Evolutionary conservation across 1,284 basidiomycete species (phyloP).

Genomic region (Moniliophthora roreri): DNA sequence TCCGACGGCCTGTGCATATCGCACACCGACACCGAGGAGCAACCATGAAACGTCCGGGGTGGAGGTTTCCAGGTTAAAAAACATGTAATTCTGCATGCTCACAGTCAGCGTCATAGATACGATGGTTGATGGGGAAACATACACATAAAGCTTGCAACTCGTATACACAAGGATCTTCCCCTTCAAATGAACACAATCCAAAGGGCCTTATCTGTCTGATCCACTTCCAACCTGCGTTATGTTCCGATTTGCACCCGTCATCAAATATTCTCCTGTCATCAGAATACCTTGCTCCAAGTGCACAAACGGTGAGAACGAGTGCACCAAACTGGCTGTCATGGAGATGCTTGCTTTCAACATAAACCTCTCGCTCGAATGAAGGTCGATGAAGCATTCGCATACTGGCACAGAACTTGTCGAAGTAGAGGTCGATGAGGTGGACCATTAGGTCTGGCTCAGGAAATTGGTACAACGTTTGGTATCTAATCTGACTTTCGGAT

Average conservation of each 20-base stretch:
- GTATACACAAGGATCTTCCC: background rate
- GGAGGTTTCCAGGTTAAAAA: background rate
- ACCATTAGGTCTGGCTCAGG: background rate
- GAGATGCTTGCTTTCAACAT: background rate
- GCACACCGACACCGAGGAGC: slow-evolving; percentile 5
- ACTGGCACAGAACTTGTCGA: background rate
- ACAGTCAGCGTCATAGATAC: background rate
- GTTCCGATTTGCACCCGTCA: background rate
- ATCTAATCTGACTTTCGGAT: background rate
- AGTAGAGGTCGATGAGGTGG: background rate
- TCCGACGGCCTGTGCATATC: slow-evolving; percentile 12
- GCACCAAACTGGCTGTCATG: slow-evolving; percentile 4
- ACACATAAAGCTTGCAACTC: background rate
- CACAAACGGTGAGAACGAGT: slow-evolving; percentile 4
- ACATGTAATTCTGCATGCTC: background rate
- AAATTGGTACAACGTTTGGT: background rate
- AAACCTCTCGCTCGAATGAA: background rate
- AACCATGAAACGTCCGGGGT: background rate
- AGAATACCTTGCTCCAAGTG: background rate
- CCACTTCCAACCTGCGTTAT: background rate
- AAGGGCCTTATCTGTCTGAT: background rate
- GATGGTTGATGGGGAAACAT: background rate
- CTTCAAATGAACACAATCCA: background rate
- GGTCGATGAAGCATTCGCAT: slow-evolving; percentile 2
- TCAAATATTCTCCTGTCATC: background rate